Percentiles rank a stretch among this genome's conserved stretches.
Evolutionary conservation across 805 yeast species (phyloP).

Genomic region (Candida andamanensis): DNA sequence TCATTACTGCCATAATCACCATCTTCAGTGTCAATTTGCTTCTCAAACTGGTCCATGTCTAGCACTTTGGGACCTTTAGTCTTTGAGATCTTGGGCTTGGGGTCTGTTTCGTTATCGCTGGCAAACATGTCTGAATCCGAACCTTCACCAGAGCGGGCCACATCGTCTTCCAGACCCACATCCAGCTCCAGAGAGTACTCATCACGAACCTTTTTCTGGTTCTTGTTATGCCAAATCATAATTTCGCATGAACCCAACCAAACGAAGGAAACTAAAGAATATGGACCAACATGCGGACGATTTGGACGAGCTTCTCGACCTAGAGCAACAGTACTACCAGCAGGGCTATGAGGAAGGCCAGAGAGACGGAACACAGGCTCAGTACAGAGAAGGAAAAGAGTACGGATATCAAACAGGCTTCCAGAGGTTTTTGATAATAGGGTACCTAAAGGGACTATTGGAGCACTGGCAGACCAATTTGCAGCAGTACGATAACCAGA

Average conservation of each 20-base stretch:
- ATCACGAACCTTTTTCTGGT: not conserved
- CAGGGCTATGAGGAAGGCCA: slow-evolving; percentile 74
- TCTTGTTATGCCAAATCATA: slow-evolving; percentile 2
- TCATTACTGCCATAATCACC: slow-evolving; percentile 15
- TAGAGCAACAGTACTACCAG: slow-evolving; percentile 58
- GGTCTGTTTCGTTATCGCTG: slow-evolving; percentile 18
- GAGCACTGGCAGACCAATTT: slow-evolving; percentile 28
- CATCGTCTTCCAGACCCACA: not conserved
- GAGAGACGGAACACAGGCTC: slow-evolving; percentile 52
- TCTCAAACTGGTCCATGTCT: slow-evolving; percentile 22
- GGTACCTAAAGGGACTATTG: slow-evolving; percentile 56
- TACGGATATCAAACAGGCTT: slow-evolving; percentile 78
- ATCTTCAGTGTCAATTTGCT: slow-evolving; percentile 17
- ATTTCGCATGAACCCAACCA: not conserved
- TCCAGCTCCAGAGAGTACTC: slow-evolving; percentile 5
- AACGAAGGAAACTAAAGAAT: slow-evolving; percentile 4
- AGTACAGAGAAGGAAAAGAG: slow-evolving; percentile 72
- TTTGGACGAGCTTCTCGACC: slow-evolving; percentile 36
- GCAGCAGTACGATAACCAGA: slow-evolving; percentile 12
- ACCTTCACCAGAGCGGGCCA: slow-evolving; percentile 8
- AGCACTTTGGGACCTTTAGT: slow-evolving; percentile 6
- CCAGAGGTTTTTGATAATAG: slow-evolving; percentile 64
- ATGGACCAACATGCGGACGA: slow-evolving; percentile 3
- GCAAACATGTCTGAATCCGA: slow-evolving; percentile 47
- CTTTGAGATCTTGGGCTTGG: slow-evolving; percentile 2